phyloP scores from a whole-genome alignment of 2,329 filamentous ascomycete species.

The Colletotrichum sojae region DNA sequence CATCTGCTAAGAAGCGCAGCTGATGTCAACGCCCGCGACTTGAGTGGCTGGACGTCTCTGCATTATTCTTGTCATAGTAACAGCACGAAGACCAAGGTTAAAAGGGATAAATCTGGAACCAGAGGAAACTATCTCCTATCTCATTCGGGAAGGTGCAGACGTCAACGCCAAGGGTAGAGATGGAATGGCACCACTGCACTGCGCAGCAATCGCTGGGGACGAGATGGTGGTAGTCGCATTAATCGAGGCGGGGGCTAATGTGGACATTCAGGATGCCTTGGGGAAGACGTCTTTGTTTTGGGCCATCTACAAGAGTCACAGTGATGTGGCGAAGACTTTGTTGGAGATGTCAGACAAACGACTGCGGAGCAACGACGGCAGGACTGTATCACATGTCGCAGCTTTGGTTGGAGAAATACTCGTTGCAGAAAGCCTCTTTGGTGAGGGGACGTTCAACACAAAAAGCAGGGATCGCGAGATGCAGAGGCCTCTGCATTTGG shows the following conservation, averaged over 20 bases:
- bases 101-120: too few species aligned
- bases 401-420: background rate
- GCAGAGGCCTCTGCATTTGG: background rate
- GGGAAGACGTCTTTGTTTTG: background rate
- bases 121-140: too few species aligned
- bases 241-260: background rate
- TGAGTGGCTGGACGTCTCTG: background rate
- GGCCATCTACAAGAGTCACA: background rate
- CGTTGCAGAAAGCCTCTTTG: background rate
- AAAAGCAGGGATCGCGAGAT: background rate
- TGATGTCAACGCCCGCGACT: background rate
- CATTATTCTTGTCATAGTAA: background rate
- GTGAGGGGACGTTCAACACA: background rate
- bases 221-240: background rate
- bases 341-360: background rate
- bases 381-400: background rate
- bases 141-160: background rate
- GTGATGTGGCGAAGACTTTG: background rate
- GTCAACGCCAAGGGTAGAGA: background rate
- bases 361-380: background rate
- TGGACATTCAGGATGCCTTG: background rate
- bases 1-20: accelerated
- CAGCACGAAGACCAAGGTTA: too few species aligned
- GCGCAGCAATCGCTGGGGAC: background rate
- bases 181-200: background rate